Evolutionary conservation across 345 rosid genomes (phyloP), one percentile per base, ranked within the genome.

Genomic region (Hypericum perforatum): DNA sequence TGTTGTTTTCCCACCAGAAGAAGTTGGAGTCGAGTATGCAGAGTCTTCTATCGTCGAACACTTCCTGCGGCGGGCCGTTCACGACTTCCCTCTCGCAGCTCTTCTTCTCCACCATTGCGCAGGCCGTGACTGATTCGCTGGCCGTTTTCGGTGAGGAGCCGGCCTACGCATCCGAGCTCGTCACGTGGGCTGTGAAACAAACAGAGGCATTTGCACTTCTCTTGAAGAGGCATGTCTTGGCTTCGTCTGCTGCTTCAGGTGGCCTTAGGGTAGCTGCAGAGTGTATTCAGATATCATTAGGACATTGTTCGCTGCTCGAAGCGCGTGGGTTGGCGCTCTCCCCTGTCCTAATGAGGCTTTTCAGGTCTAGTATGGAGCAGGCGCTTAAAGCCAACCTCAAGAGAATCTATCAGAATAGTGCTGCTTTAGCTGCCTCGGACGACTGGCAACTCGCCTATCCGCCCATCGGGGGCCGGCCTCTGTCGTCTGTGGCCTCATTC

Each of bases 121-220:
- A 79, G 60, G 88, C 96, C 16, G 76, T 92, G 6, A 85, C 76
- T 32, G 95, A 91, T 57, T 88, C 92, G 59, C 65, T 75, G 56
- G 75, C 88, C 7, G 85, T 81, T 51, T 86, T 82, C 11, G 86
- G 90, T 0, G 85, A 85, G 68, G 96, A 91, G 56, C 81, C 90
- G 11, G 81, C 96, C 7, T 85, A 78, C 59, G 61, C 86, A 7
- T 91, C 96, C 0, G 96, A 91, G 79, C 90, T 91, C 37, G 95
- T 91, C 39, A 82, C 98, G 52, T 91, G 96, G 98, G 88, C 95
- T 36, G 95, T 85, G 45, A 87, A 79, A 65, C 81, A 83, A 73
- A 78, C 82, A 0, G 90, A 85, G 48, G 61, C 61, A 0, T 79
- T 79, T 13, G 84, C 90, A 57, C 62, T 70, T 54, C 70, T 87